Percentiles rank a stretch among this genome's conserved stretches.
Evolutionary conservation across 1,284 basidiomycete species (phyloP).

Genomic region (Trametes hirsuta): DNA sequence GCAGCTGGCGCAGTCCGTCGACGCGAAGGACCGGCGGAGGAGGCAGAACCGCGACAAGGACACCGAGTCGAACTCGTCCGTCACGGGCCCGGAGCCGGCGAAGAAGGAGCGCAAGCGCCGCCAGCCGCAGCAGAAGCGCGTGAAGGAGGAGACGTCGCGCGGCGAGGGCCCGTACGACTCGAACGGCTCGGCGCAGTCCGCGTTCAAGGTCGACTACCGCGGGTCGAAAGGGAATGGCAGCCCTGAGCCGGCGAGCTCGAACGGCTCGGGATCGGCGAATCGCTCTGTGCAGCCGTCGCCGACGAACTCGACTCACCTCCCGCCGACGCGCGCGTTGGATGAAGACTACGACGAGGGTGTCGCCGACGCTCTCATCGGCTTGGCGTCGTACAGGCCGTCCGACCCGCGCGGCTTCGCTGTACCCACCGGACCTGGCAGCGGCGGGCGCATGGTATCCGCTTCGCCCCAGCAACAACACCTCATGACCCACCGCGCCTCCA

Average conservation of each 20-base stretch:
- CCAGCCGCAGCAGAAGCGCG: conserved; percentile 38
- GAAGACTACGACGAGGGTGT: conserved; percentile 85
- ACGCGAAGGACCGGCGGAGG: conserved; percentile 36
- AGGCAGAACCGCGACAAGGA: conserved; percentile 44
- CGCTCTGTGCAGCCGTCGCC: conserved; percentile 66
- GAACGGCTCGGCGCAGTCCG: conserved; percentile 29
- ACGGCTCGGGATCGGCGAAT: conserved; percentile 60
- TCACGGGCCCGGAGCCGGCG: conserved; percentile 30
- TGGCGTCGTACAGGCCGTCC: conserved; percentile 44
- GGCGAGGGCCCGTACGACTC: conserved; percentile 36
- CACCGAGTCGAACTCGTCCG: conserved; percentile 38
- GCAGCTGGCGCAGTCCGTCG: conserved; percentile 32
- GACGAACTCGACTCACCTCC: conserved; percentile 57
- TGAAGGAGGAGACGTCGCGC: conserved; percentile 40
- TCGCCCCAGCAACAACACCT: conserved; percentile 28
- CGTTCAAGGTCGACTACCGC: conserved; percentile 44
- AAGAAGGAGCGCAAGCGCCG: conserved; percentile 50
- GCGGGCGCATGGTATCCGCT: conserved; percentile 11
- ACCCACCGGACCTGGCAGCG: conserved; percentile 23
- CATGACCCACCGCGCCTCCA: conserved; percentile 27
- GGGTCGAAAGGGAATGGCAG: conserved; percentile 42
- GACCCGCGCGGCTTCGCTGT: conserved; percentile 30
- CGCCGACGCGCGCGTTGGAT: conserved; percentile 68
- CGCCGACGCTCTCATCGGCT: conserved; percentile 69
- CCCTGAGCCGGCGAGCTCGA: conserved; percentile 63